A percentile compares a stretch with the other conserved stretches of the same genome.
These are phyloP conservation scores for Sambucus nigra DNA, from an alignment of 129 eudicot genomes.

Conservation along the genomic window DNA sequence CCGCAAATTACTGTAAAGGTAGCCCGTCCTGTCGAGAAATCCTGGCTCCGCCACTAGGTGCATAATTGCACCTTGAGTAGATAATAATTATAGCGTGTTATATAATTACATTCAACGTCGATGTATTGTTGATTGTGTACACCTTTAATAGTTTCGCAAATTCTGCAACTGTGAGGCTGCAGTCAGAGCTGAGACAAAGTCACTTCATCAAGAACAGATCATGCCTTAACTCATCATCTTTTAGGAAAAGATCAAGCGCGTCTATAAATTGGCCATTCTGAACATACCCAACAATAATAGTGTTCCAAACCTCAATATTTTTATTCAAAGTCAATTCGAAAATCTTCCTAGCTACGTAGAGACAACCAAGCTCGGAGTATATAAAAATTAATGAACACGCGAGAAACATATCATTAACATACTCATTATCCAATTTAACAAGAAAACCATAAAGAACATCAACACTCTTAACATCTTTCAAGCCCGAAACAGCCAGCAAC, in stretches of 20 bases:
- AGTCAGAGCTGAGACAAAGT: slow-evolving; percentile 58
- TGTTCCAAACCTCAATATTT: slow-evolving; percentile 85
- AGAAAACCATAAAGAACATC: slow-evolving; percentile 47
- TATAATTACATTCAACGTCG: slow-evolving; percentile 26
- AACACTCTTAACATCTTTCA: slow-evolving; percentile 29
- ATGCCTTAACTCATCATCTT: slow-evolving; percentile 32
- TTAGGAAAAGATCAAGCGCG: slow-evolving; percentile 58
- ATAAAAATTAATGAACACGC: slow-evolving; percentile 60
- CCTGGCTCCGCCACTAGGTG: too few relatives aligned
- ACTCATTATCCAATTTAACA: too few relatives aligned
- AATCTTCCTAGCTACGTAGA: slow-evolving; percentile 46
- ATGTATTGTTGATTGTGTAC: slow-evolving; percentile 37
- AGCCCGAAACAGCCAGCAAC: slow-evolving; percentile 51
- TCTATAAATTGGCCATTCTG: slow-evolving; percentile 39
- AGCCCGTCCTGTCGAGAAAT: too few relatives aligned
- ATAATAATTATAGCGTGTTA: slow-evolving; percentile 54
- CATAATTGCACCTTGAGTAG: slow-evolving; percentile 66
- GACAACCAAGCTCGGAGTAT: slow-evolving; percentile 64
- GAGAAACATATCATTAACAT: slow-evolving; percentile 44
- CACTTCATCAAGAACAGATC: slow-evolving; percentile 45
- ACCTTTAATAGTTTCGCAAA: slow-evolving; percentile 58
- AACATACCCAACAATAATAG: slow-evolving; percentile 80
- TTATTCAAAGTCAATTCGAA: slow-evolving; percentile 53
- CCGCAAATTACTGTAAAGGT: too few relatives aligned
- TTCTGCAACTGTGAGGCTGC: slow-evolving; percentile 83